Evolutionary conservation across 495 filamentous ascomycete species (phyloP).

Genomic region (Astrothelium macrocarpum): DNA sequence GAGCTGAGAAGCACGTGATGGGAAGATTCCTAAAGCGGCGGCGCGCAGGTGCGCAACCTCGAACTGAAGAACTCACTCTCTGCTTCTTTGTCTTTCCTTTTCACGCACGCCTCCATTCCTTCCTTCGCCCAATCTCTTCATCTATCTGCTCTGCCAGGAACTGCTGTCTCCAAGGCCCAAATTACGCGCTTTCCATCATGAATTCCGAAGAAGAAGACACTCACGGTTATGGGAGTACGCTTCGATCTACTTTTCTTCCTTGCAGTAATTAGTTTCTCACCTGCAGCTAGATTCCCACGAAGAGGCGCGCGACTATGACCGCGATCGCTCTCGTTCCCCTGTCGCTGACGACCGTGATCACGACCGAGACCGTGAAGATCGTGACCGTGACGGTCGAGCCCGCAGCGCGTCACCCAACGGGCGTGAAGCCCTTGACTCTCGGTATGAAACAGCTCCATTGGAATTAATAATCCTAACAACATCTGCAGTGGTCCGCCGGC

Average conservation of each 20-base stretch:
- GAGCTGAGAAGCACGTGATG: background rate
- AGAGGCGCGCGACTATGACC: conserved; percentile 34
- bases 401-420: conserved; percentile 50
- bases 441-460: conserved; percentile 50
- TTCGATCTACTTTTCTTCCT: too few species aligned
- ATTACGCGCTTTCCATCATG: background rate
- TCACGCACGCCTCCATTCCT: background rate
- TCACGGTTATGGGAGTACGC: background rate
- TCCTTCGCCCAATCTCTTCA: background rate
- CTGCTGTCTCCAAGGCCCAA: background rate
- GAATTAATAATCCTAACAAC: background rate
- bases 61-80: background rate
- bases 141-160: background rate
- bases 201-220: background rate
- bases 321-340: conserved; percentile 88
- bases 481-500: conserved; percentile 33
- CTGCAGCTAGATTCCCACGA: conserved; percentile 17
- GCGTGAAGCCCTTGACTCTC: conserved; percentile 57
- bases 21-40: background rate
- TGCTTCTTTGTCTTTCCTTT: background rate
- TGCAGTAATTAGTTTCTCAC: too few species aligned
- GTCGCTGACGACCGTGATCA: conserved; percentile 55
- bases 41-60: conserved; percentile 3
- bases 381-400: conserved; percentile 35
- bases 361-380: conserved; percentile 52